These are phyloP conservation scores for Vaccinium corymbosum DNA, from an alignment of 148 eudicot species.

Conservation along the genomic window DNA sequence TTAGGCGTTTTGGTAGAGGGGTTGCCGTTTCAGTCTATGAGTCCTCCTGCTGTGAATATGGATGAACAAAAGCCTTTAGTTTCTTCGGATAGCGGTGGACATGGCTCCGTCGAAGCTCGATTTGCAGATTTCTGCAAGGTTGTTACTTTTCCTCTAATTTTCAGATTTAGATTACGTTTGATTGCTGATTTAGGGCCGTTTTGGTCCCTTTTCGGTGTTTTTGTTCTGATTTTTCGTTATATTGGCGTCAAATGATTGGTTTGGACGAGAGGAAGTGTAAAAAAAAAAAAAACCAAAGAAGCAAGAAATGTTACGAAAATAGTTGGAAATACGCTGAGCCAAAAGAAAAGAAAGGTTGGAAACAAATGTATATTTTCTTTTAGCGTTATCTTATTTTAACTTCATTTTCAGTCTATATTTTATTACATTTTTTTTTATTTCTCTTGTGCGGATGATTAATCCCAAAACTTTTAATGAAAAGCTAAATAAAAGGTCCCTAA, in stretches of 20 bases:
- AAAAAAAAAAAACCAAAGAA: background rate
- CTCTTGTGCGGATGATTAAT: background rate
- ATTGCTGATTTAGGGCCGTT: no score
- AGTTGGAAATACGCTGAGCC: no score
- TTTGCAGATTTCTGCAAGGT: conserved; percentile 73
- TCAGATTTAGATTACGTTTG: background rate
- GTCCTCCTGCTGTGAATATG: conserved; percentile 25
- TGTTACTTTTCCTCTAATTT: background rate
- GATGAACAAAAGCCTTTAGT: conserved; percentile 29
- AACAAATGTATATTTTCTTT: background rate
- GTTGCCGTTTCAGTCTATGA: background rate
- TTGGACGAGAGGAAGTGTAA: background rate
- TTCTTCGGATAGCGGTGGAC: conserved; percentile 18
- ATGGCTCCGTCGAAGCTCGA: conserved; percentile 50
- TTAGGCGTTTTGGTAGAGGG: background rate
- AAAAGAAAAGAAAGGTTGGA: background rate
- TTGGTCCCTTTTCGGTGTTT: background rate
- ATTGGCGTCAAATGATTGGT: background rate
- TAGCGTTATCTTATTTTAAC: background rate
- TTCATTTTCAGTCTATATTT: background rate
- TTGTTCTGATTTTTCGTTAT: background rate
- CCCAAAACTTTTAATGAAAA: background rate
- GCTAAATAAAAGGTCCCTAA: background rate
- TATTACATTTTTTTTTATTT: no score
- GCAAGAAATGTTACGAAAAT: background rate